Conservation (phyloP, 257 asterid genomes). For the Eucommia ulmoides region DNA sequence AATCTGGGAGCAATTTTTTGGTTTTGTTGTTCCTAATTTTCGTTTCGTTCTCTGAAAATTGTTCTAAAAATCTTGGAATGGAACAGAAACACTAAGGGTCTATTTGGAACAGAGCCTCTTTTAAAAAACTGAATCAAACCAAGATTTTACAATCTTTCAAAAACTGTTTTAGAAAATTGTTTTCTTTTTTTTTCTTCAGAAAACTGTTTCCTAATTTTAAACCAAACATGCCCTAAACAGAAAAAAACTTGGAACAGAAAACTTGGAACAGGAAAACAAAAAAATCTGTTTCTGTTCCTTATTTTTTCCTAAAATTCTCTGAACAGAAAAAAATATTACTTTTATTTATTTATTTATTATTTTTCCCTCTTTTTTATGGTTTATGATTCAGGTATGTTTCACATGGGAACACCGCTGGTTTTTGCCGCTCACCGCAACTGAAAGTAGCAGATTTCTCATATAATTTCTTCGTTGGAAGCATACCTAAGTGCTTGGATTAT, state of each 20-base stretch:
- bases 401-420: slow-evolving; percentile 35
- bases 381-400: slow-evolving; percentile 39
- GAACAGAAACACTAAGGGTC: too few species aligned
- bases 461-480: slow-evolving; percentile 60
- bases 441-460: slow-evolving; percentile 70
- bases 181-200: too few species aligned
- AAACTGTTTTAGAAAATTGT: too few species aligned
- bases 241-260: background rate
- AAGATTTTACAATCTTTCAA: too few species aligned
- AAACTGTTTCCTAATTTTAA: background rate
- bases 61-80: too few species aligned
- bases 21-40: background rate
- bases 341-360: background rate
- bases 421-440: slow-evolving; percentile 56
- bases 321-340: background rate
- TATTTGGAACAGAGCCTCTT: too few species aligned
- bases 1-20: background rate
- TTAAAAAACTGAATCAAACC: too few species aligned
- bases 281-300: background rate
- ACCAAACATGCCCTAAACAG: background rate
- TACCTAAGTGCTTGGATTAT: slow-evolving; percentile 71
- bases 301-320: background rate
- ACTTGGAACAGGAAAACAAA: too few species aligned
- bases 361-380: background rate
- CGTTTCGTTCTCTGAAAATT: too few species aligned